Evolutionary conservation across 179 eudicot species (phyloP).

Genomic region (Nepenthes alata): DNA sequence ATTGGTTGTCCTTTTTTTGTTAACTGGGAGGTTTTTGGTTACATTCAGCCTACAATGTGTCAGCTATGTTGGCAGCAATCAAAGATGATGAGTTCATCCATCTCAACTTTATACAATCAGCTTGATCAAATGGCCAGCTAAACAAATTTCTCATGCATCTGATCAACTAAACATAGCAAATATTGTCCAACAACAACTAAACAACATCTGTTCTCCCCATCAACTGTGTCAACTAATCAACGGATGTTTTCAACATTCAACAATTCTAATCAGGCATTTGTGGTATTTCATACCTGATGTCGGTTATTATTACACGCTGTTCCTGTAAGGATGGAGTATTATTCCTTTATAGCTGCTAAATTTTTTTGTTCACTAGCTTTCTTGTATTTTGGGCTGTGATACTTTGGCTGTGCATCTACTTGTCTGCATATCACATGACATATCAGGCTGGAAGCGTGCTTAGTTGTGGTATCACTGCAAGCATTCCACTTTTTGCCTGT

Average conservation of each 20-base stretch:
- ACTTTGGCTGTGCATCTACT: neutral
- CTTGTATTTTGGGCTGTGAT: neutral
- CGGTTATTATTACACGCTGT: slow-evolving; percentile 23
- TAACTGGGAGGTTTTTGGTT: slow-evolving; percentile 90
- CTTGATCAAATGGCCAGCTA: slow-evolving; percentile 91
- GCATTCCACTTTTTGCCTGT: too few species aligned
- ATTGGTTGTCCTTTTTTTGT: slow-evolving; percentile 28
- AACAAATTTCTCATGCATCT: slow-evolving; percentile 85
- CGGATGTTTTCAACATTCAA: slow-evolving; percentile 71
- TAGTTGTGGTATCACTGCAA: too few species aligned
- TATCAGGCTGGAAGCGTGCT: too few species aligned
- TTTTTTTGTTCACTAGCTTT: neutral
- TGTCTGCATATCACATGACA: too few species aligned
- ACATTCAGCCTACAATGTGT: slow-evolving; percentile 84
- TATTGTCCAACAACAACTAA: slow-evolving; percentile 67
- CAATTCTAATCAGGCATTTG: slow-evolving; percentile 73
- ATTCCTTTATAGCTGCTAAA: neutral
- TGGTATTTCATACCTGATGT: slow-evolving; percentile 80
- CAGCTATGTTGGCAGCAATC: slow-evolving; percentile 97
- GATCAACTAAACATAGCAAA: slow-evolving; percentile 92
- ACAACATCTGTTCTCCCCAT: slow-evolving; percentile 83
- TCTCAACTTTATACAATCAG: slow-evolving; percentile 71
- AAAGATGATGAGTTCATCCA: slow-evolving; percentile 89
- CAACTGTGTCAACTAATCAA: slow-evolving; percentile 91
- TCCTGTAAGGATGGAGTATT: slow-evolving; percentile 17